Percentiles rank a stretch among this genome's conserved stretches.
These are phyloP conservation scores for Malassezia equina DNA, from an alignment of 1,284 basidiomycete species.

Conservation along the genomic window DNA sequence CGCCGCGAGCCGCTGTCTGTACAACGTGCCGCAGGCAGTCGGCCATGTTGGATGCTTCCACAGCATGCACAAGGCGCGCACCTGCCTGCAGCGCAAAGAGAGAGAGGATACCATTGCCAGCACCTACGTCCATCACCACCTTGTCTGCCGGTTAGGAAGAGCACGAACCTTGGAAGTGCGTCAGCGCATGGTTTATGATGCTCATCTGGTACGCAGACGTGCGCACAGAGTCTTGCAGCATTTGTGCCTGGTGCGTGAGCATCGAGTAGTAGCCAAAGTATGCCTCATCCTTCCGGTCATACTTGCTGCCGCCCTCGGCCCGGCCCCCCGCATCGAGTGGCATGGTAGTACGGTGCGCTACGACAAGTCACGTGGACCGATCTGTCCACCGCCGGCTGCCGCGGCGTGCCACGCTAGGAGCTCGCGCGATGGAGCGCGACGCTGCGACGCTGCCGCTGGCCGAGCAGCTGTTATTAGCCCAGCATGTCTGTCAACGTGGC, in stretches of 20 bases:
- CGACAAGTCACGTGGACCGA: not conserved
- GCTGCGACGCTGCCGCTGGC: conserved; percentile 18
- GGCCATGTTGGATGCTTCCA: conserved; percentile 53
- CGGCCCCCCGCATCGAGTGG: not conserved
- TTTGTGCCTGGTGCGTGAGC: conserved; percentile 43
- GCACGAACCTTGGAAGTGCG: conserved; percentile 21
- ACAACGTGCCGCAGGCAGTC: conserved; percentile 50
- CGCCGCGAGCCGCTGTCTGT: conserved; percentile 32
- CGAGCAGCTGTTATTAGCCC: conserved; percentile 43
- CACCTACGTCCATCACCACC: conserved; percentile 50
- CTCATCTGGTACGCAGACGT: conserved; percentile 39
- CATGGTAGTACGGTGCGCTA: not conserved
- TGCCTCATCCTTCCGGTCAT: conserved; percentile 38
- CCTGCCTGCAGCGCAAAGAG: conserved; percentile 52
- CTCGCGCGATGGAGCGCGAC: conserved; percentile 6
- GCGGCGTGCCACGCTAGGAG: no score
- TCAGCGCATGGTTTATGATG: conserved; percentile 26
- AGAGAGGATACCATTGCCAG: conserved; percentile 53
- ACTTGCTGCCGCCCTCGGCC: conserved; percentile 10
- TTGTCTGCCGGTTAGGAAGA: conserved; percentile 16
- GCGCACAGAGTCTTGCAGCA: conserved; percentile 39
- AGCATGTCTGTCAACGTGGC: conserved; percentile 38
- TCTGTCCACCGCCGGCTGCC: not conserved
- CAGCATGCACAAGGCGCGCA: conserved; percentile 51
- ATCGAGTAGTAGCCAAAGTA: conserved; percentile 44